Conservation (phyloP, 257 asterid species). For the Solanum okadae region DNA sequence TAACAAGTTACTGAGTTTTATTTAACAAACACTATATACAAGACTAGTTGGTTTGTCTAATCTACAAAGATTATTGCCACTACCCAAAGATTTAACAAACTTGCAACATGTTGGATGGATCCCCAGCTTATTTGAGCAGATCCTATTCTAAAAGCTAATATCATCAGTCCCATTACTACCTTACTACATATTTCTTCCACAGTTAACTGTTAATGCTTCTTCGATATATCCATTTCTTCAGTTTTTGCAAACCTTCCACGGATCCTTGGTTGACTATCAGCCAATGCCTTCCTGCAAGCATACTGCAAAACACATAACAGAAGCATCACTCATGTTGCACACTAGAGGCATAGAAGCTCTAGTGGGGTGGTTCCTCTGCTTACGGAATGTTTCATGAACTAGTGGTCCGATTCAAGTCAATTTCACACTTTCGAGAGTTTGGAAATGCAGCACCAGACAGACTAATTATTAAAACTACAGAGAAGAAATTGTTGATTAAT, state of each 20-base stretch:
- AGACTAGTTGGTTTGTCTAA: neutral
- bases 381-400: neutral
- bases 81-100: conserved; percentile 1
- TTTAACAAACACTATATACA: conserved; percentile 9
- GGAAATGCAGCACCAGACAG: neutral
- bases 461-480: neutral
- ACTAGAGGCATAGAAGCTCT: neutral
- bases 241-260: conserved; percentile 89
- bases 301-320: conserved; percentile 29
- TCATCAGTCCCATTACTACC: neutral
- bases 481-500: neutral
- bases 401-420: neutral
- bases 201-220: conserved; percentile 24
- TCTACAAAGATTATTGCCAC: conserved; percentile 6
- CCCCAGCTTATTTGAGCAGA: conserved; percentile 7
- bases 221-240: conserved; percentile 34
- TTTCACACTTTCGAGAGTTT: neutral
- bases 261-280: conserved; percentile 86
- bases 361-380: neutral
- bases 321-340: neutral
- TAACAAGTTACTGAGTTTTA: neutral
- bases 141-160: conserved; percentile 1
- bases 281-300: conserved; percentile 96
- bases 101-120: neutral
- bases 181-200: neutral